phyloP scores from a whole-genome alignment of 768 basidiomycete genomes.

The Asterophora lycoperdoides region DNA sequence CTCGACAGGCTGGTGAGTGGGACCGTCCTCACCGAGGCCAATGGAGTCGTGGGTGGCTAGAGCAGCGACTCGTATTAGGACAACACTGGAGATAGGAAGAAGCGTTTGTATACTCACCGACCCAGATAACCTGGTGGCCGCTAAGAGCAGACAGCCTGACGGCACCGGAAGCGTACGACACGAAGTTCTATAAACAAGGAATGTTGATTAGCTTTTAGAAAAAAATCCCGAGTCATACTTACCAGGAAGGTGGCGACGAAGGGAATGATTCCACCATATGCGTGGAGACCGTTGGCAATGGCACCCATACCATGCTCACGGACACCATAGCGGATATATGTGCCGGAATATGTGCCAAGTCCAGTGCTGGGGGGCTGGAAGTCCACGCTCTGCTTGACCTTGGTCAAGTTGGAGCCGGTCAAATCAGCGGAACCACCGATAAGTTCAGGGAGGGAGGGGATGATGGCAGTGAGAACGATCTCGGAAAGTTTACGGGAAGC shows the following conservation, averaged over 20 bases:
- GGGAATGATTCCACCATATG: constrained; percentile 89
- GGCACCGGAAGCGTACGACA: constrained; percentile 90
- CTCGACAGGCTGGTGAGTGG: constrained; percentile 94
- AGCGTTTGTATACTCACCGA: constrained; percentile 51
- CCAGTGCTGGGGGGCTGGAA: constrained; percentile 89
- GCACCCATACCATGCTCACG: constrained; percentile 98
- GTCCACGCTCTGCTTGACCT: constrained; percentile 79
- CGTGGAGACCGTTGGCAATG: constrained; percentile 85
- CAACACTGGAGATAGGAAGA: background rate
- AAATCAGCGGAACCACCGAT: constrained; percentile 87
- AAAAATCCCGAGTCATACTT: constrained; percentile 13
- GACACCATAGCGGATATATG: constrained; percentile 94
- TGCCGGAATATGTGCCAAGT: constrained; percentile 79
- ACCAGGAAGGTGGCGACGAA: constrained; percentile 92
- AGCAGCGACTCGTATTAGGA: background rate
- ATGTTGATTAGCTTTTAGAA: constrained; percentile 8
- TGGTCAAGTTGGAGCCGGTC: constrained; percentile 90
- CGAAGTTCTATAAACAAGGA: constrained; percentile 64
- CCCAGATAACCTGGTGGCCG: constrained; percentile 89
- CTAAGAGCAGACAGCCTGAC: constrained; percentile 88
- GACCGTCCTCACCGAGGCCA: constrained; percentile 89
- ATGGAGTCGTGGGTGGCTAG: constrained; percentile 93
- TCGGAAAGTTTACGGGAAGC: constrained; percentile 94
- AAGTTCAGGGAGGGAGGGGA: constrained; percentile 76
- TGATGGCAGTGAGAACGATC: constrained; percentile 75